A percentile compares a stretch with the other conserved stretches of the same genome.
Conservation (phyloP, 2,329 filamentous ascomycete species). For the Leptographium galeiforme region DNA sequence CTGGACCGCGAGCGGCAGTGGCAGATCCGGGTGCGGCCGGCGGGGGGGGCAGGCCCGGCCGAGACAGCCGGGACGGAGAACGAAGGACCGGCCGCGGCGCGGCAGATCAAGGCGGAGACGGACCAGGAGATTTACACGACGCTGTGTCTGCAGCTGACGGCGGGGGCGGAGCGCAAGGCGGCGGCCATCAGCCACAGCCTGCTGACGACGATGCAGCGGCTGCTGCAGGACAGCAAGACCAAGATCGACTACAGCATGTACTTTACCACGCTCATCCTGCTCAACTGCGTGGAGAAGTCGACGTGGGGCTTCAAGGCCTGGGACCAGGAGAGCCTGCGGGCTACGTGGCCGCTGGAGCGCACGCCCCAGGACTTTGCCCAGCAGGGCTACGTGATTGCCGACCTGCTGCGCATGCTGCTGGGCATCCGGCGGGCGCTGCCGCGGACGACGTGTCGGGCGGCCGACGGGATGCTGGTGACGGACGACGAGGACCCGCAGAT, state of each 20-base stretch:
- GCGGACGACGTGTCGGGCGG: constrained; percentile 29
- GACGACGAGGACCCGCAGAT: constrained; percentile 31
- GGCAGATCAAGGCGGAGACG: constrained; percentile 37
- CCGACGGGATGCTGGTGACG: constrained; percentile 34
- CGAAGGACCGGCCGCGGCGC: constrained; percentile 11
- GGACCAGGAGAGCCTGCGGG: constrained; percentile 47
- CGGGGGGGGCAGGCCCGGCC: constrained; percentile 4
- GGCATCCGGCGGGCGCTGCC: constrained; percentile 47
- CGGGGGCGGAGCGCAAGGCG: constrained; percentile 50
- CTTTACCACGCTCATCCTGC: constrained; percentile 46
- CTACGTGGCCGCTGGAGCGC: constrained; percentile 47
- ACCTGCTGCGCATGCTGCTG: constrained; percentile 47
- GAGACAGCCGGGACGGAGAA: too few relatives aligned
- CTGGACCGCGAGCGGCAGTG: constrained; percentile 51
- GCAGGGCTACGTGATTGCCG: constrained; percentile 45
- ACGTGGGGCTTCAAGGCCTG: constrained; percentile 57
- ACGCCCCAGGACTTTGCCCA: constrained; percentile 42
- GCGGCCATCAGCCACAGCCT: constrained; percentile 44
- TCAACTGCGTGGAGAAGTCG: constrained; percentile 54
- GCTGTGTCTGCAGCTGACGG: constrained; percentile 50
- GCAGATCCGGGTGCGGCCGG: constrained; percentile 38
- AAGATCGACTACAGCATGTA: constrained; percentile 48
- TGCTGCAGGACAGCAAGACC: constrained; percentile 46
- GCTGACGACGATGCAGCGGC: constrained; percentile 46
- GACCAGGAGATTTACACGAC: constrained; percentile 46